A percentile compares a stretch with the other conserved stretches of the same genome.
These are phyloP conservation scores for Globisporangium middletonii DNA, from an alignment of 352 stramenopile genomes.

Conservation along the genomic window DNA sequence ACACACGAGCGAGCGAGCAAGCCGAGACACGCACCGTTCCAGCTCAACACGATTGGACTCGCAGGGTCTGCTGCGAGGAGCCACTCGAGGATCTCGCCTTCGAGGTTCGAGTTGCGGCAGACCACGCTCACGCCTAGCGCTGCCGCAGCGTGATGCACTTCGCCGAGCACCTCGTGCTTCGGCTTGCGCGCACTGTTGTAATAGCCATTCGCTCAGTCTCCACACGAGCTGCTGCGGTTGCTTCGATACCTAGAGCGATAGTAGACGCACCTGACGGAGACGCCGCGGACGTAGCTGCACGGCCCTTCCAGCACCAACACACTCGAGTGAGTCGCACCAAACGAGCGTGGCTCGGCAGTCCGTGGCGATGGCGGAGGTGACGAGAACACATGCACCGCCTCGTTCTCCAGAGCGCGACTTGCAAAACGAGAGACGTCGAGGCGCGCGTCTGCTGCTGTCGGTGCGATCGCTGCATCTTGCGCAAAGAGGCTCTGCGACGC, in stretches of 20 bases:
- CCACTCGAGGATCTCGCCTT: conserved; percentile 29
- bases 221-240: no score
- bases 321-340: neutral
- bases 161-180: conserved; percentile 6
- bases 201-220: neutral
- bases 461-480: neutral
- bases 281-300: conserved; percentile 24
- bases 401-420: neutral
- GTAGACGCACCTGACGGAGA: conserved; percentile 19
- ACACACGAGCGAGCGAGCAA: neutral
- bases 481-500: neutral
- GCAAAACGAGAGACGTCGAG: neutral
- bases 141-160: conserved; percentile 1
- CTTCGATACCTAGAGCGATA: no score
- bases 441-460: neutral
- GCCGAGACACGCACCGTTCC: conserved; percentile 22
- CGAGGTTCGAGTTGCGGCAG: conserved; percentile 21
- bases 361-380: neutral
- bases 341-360: neutral
- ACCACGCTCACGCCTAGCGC: conserved; percentile 10
- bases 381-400: neutral
- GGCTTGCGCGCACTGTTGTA: conserved; percentile 4
- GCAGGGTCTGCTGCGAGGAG: conserved; percentile 12
- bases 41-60: conserved; percentile 32
- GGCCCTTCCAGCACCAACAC: conserved; percentile 14